Conservation (phyloP, 495 filamentous ascomycete species). For the Lasiosphaeria hispida region DNA sequence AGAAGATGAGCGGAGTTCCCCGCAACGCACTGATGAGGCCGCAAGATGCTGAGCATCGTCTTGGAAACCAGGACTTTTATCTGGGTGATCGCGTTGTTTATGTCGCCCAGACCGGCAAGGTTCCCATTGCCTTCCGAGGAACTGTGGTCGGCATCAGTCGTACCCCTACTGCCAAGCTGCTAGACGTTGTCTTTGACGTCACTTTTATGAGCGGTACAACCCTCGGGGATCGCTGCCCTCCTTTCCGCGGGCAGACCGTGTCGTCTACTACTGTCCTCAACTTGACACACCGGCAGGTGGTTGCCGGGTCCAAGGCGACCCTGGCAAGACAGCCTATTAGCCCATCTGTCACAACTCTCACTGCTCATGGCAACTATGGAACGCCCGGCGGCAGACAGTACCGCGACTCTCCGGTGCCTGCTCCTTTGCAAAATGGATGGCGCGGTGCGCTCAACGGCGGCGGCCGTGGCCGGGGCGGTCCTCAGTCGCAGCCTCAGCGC, state of each 20-base stretch:
- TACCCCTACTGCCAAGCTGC: constrained; percentile 71
- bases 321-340: constrained; percentile 53
- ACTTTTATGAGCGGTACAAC: constrained; percentile 96
- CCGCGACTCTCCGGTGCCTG: constrained; percentile 63
- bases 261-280: constrained; percentile 81
- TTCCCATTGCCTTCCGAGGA: constrained; percentile 87
- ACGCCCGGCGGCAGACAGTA: constrained; percentile 62
- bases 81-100: constrained; percentile 93
- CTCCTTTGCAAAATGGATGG: constrained; percentile 68
- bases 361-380: constrained; percentile 58
- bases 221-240: constrained; percentile 84
- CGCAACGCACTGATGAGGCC: constrained; percentile 86
- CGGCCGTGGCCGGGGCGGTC: constrained; percentile 38
- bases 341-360: constrained; percentile 59
- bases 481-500: constrained; percentile 26
- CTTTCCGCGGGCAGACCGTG: constrained; percentile 93
- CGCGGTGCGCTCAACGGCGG: constrained; percentile 60
- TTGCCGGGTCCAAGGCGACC: constrained; percentile 69
- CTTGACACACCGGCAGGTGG: constrained; percentile 74
- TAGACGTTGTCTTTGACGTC: constrained; percentile 91
- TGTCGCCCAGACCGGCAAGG: constrained; percentile 87
- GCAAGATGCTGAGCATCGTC: constrained; percentile 83
- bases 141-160: constrained; percentile 91
- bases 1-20: constrained; percentile 73
- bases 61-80: constrained; percentile 78